Evolutionary conservation across 2,329 filamentous ascomycete species (phyloP), one percentile per base, ranked within the genome.

Genomic region (Teratosphaeria pseudoeucalypti): DNA sequence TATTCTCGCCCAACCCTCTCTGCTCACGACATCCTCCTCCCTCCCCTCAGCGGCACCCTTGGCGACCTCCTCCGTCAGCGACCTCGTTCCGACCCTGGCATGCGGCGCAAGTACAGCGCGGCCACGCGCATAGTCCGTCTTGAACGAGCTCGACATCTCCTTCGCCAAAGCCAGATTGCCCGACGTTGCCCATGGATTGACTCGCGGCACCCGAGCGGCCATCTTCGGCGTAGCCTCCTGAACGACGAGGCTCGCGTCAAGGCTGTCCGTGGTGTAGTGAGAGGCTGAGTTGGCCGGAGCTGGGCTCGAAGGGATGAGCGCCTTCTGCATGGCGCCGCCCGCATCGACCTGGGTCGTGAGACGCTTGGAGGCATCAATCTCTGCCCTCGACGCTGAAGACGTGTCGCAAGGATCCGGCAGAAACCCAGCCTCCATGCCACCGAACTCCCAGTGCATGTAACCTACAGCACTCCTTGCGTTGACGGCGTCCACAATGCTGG

Each of bases 371-470:
- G 12, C 29, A 19, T 23, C 58, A 7, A 37, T 27, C 19, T 16
- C 54, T 39, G 29, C n/a, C n/a, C 53, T 10, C 58, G 19, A 26
- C 27, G 56, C 19, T 55, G 49, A 12, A 19, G 55, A 52, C 52
- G 53, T 16, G n/a, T 53, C 60, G 43, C 62, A 63, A 6, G 62
- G 62, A 58, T 63, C 62, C 16, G 53, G 47, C 16, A 58, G 47
- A 29, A 60, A 62, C 27, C 62, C 62, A 27, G 54, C 60, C 16
- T 39, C 49, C n/a, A 57, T n/a, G 34, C 47, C 52, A 14, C 34
- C 55, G 11, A 60, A 56, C 2, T 49, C 54, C 47, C 53, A 54
- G 16, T n/a, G 14, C 34, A 55, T 12, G 6, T 29, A 10, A 16
- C 54, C 57, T 2, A 63, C 39, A 19, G 49, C 55, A 37, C 34